Percentiles rank a stretch among this genome's conserved stretches.
These are phyloP conservation scores for Leishmania tarentolae DNA, from an alignment of 208 protist species.

Conservation along the genomic window DNA sequence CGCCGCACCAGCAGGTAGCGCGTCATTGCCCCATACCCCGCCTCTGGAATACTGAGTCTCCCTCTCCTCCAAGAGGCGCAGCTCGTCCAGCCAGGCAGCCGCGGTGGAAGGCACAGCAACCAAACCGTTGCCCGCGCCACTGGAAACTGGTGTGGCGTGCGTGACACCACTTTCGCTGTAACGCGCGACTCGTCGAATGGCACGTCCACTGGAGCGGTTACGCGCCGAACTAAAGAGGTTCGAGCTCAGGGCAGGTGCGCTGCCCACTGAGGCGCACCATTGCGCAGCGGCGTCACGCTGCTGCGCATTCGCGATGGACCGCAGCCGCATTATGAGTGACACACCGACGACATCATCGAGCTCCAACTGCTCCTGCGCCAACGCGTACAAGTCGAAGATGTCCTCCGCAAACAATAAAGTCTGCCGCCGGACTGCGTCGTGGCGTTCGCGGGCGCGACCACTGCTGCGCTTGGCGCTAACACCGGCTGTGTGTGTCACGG, in stretches of 20 bases:
- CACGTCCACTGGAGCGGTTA: not conserved
- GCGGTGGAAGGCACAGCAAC: not conserved
- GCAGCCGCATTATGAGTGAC: constrained; percentile 18
- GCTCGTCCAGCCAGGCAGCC: constrained; percentile 10
- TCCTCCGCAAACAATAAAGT: constrained; percentile 9
- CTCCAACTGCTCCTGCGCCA: constrained; percentile 22
- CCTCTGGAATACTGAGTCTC: not conserved
- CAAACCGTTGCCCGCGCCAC: not conserved
- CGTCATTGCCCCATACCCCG: not conserved
- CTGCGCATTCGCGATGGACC: not conserved
- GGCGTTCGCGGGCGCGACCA: constrained; percentile 24
- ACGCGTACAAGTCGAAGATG: constrained; percentile 24
- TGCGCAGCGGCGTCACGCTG: not conserved
- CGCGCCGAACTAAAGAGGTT: not conserved
- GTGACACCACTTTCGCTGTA: not conserved
- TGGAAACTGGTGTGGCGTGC: not conserved
- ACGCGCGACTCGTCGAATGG: not conserved
- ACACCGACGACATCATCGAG: constrained; percentile 29
- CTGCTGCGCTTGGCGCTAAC: constrained; percentile 1
- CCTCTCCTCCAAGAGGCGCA: constrained; percentile 22
- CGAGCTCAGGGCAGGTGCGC: not conserved
- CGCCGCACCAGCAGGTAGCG: not conserved
- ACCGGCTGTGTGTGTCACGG: not conserved
- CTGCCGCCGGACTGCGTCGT: constrained; percentile 21
- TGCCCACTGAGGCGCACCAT: too few species aligned